phyloP scores from a whole-genome alignment of 139 green algal genomes.

The Chlorella sp. region DNA sequence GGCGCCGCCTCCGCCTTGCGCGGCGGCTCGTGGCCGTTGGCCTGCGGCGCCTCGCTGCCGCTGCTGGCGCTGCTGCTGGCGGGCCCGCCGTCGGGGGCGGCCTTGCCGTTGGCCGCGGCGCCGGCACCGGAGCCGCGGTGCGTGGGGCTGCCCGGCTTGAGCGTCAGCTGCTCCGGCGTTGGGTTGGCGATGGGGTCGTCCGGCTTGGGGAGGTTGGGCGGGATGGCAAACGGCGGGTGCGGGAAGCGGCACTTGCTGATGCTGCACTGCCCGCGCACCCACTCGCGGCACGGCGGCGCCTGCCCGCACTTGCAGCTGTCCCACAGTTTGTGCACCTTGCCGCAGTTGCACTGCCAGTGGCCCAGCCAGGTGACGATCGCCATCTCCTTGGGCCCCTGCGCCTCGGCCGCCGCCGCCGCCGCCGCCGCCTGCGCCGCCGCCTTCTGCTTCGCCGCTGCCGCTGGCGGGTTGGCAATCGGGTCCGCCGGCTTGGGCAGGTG shows the following conservation, averaged over 20 bases:
- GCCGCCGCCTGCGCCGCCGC: conserved; percentile 25
- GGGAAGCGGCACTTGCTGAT: conserved; percentile 40
- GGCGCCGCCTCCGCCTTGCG: conserved; percentile 6
- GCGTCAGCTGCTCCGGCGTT: conserved; percentile 24
- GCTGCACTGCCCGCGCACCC: conserved; percentile 40
- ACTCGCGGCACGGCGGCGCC: conserved; percentile 37
- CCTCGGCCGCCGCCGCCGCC: conserved; percentile 21
- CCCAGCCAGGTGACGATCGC: conserved; percentile 40
- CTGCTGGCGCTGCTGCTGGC: conserved; percentile 1
- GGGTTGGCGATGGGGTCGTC: conserved; percentile 41
- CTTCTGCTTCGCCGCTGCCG: conserved; percentile 35
- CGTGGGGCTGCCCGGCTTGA: conserved; percentile 17
- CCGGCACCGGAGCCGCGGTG: neutral
- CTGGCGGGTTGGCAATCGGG: conserved; percentile 39
- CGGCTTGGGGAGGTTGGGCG: conserved; percentile 30
- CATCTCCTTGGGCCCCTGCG: conserved; percentile 26
- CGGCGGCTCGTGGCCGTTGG: conserved; percentile 7
- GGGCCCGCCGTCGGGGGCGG: conserved; percentile 7
- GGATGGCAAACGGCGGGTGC: conserved; percentile 41
- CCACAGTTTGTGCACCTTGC: conserved; percentile 44
- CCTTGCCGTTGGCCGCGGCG: conserved; percentile 15
- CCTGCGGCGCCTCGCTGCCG: neutral
- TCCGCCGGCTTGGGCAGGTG: conserved; percentile 34
- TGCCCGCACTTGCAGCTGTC: conserved; percentile 41
- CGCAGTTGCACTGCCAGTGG: conserved; percentile 44